A percentile compares a stretch with the other conserved stretches of the same genome.
Conservation (phyloP, 2,329 filamentous ascomycete species). For the Colletotrichum coccodes region DNA sequence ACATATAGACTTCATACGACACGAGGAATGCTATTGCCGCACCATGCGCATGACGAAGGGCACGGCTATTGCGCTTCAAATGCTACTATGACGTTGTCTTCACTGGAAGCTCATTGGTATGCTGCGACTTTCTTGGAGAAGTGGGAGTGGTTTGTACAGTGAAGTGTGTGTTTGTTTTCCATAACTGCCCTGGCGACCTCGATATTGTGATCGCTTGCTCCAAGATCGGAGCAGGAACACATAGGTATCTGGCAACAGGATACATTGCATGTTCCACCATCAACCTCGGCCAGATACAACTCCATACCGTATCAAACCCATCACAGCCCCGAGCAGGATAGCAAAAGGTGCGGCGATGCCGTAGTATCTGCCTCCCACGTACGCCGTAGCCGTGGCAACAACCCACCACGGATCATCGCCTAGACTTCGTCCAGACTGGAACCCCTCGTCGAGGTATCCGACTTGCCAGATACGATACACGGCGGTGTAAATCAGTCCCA, state of each 20-base stretch:
- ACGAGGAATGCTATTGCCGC: too few relatives aligned
- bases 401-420: slow-evolving; percentile 68
- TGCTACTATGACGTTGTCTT: too few relatives aligned
- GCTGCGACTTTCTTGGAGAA: too few relatives aligned
- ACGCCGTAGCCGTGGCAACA: slow-evolving; percentile 57
- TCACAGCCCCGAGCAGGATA: slow-evolving; percentile 44
- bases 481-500: slow-evolving; percentile 67
- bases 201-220: too few relatives aligned
- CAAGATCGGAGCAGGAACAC: too few relatives aligned
- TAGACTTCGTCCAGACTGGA: slow-evolving; percentile 56
- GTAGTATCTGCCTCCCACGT: slow-evolving; percentile 46
- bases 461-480: slow-evolving; percentile 68
- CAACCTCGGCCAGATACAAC: slow-evolving; percentile 35
- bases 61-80: too few relatives aligned
- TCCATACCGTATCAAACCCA: slow-evolving; percentile 46
- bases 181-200: too few relatives aligned
- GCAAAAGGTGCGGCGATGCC: slow-evolving; percentile 43
- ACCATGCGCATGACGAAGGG: too few relatives aligned
- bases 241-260: neutral
- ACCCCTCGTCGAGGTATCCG: slow-evolving; percentile 58
- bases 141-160: too few relatives aligned
- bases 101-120: too few relatives aligned
- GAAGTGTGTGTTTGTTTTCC: too few relatives aligned
- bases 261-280: neutral
- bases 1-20: too few relatives aligned